Evolutionary conservation across 2,329 filamentous ascomycete genomes (phyloP).

Genomic region (Pseudogymnoascus sp.): DNA sequence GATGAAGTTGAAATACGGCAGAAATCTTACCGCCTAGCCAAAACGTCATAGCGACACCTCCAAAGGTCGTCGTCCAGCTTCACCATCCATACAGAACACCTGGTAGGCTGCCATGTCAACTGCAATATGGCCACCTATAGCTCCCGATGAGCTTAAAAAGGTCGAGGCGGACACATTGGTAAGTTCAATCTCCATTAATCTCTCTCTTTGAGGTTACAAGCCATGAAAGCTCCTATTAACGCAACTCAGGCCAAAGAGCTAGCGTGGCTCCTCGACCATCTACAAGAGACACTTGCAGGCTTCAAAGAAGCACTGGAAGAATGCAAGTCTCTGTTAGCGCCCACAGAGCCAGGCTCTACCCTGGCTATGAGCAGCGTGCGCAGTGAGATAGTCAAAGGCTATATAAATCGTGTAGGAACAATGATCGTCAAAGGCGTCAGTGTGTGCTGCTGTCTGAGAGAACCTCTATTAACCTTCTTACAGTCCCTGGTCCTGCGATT

Average conservation of each 20-base stretch:
- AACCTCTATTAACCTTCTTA: slow-evolving; percentile 9
- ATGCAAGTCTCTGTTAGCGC: slow-evolving; percentile 78
- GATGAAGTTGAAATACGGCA: slow-evolving; percentile 1
- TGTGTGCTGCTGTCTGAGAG: slow-evolving; percentile 17
- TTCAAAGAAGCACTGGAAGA: slow-evolving; percentile 53
- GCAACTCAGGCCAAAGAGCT: slow-evolving; percentile 25
- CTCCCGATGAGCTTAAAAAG: slow-evolving; percentile 19
- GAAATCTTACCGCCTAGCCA: slow-evolving; percentile 3
- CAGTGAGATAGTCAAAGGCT: slow-evolving; percentile 86
- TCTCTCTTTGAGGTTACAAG: not conserved
- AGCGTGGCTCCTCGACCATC: slow-evolving; percentile 29
- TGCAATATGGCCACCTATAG: slow-evolving; percentile 24
- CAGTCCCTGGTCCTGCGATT: slow-evolving; percentile 72
- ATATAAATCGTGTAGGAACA: slow-evolving; percentile 83
- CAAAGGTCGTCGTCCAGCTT: slow-evolving; percentile 1
- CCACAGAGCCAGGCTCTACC: slow-evolving; percentile 76
- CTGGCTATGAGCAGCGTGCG: slow-evolving; percentile 80
- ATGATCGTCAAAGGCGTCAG: slow-evolving; percentile 81
- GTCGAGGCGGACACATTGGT: slow-evolving; percentile 27
- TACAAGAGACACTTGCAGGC: slow-evolving; percentile 26
- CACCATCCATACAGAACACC: slow-evolving; percentile 2
- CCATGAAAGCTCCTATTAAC: slow-evolving; percentile 10
- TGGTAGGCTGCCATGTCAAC: slow-evolving; percentile 17
- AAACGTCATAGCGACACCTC: slow-evolving; percentile 6
- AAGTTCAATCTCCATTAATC: slow-evolving; percentile 10